Evolutionary conservation across 2,329 filamentous ascomycete genomes (phyloP).

Genomic region (Immersiporthe knoxdaviesiana): DNA sequence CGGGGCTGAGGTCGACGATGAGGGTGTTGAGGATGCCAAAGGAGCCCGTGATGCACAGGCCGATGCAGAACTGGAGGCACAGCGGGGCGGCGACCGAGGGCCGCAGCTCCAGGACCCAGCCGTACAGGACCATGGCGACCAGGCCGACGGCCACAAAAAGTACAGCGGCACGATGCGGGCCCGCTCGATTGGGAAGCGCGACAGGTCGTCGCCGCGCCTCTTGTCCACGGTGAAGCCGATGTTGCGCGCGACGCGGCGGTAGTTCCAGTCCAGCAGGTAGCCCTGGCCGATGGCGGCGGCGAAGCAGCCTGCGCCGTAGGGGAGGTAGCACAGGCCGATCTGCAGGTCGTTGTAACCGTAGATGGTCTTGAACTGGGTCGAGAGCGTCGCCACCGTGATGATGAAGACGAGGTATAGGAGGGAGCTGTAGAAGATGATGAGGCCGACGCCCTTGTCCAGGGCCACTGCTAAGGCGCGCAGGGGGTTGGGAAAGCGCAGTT

Average conservation of each 20-base stretch:
- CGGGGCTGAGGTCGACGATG: constrained; percentile 65
- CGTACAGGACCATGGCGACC: constrained; percentile 57
- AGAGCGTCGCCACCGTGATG: constrained; percentile 55
- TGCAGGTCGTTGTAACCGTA: constrained; percentile 56
- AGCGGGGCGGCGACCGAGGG: constrained; percentile 58
- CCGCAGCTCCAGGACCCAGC: constrained; percentile 58
- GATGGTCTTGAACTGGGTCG: constrained; percentile 54
- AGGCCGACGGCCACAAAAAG: constrained; percentile 59
- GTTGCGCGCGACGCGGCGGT: constrained; percentile 65
- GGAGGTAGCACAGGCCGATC: constrained; percentile 58
- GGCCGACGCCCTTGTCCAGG: constrained; percentile 60
- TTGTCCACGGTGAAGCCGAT: constrained; percentile 64
- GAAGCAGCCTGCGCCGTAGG: constrained; percentile 56
- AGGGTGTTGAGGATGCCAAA: constrained; percentile 68
- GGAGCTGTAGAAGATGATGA: constrained; percentile 56
- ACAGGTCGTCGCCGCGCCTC: constrained; percentile 57
- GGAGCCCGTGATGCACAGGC: constrained; percentile 60
- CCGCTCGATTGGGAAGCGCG: constrained; percentile 57
- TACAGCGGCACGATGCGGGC: constrained; percentile 58
- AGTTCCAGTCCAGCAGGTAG: constrained; percentile 68
- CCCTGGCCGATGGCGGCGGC: constrained; percentile 58
- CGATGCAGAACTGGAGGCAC: constrained; percentile 60
- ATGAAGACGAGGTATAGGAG: constrained; percentile 61
- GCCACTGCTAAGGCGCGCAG: constrained; percentile 57
- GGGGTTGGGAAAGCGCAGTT: constrained; percentile 60